Conservation (phyloP, 2,329 filamentous ascomycete genomes). For the Sclerotinia subarctica region DNA sequence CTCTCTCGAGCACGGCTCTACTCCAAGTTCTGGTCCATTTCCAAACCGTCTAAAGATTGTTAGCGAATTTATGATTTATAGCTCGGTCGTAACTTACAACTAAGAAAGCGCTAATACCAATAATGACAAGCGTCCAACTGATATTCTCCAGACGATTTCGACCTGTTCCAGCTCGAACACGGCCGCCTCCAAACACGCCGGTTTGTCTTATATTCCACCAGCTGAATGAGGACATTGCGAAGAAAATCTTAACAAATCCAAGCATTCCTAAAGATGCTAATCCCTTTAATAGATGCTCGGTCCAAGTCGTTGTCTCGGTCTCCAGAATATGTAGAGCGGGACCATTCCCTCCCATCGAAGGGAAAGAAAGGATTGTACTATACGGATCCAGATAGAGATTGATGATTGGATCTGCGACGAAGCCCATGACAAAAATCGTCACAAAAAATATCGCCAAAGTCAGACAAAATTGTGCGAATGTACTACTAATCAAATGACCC, state of each 20-base stretch:
- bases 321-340: constrained; percentile 40
- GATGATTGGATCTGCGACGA: constrained; percentile 88
- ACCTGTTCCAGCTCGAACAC: constrained; percentile 57
- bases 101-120: constrained; percentile 78
- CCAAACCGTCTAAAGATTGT: constrained; percentile 63
- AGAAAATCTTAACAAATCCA: constrained; percentile 76
- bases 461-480: constrained; percentile 62
- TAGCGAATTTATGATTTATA: not conserved
- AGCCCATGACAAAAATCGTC: constrained; percentile 79
- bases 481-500: constrained; percentile 67
- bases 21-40: constrained; percentile 75
- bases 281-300: constrained; percentile 83
- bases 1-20: constrained; percentile 67
- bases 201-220: constrained; percentile 70
- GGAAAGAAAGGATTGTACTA: constrained; percentile 53
- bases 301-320: constrained; percentile 61
- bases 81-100: constrained; percentile 53
- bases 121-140: constrained; percentile 72
- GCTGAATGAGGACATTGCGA: constrained; percentile 71
- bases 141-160: constrained; percentile 75
- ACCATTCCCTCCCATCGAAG: constrained; percentile 44
- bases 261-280: constrained; percentile 85
- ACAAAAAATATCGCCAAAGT: constrained; percentile 69
- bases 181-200: constrained; percentile 52
- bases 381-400: constrained; percentile 81